Conservation (phyloP, 1,139 yeast species). For the Suhomyces kunorum region DNA sequence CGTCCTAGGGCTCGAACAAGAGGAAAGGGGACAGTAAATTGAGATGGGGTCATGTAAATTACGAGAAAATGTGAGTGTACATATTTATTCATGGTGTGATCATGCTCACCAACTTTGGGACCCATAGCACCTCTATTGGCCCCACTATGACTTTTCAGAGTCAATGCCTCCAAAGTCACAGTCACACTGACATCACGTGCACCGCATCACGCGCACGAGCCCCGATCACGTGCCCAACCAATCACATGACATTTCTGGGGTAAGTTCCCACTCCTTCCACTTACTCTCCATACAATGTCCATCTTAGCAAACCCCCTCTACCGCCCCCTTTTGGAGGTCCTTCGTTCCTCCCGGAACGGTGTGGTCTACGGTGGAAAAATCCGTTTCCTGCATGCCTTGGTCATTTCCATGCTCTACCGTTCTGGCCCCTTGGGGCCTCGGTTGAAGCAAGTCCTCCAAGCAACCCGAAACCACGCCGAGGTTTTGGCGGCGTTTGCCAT, state of each 20-base stretch:
- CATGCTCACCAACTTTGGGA: too few relatives aligned
- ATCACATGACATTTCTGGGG: slow-evolving; percentile 11
- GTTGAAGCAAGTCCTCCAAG: slow-evolving; percentile 49
- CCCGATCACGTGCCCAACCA: not conserved
- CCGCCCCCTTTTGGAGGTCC: slow-evolving; percentile 42
- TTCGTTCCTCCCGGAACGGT: slow-evolving; percentile 51
- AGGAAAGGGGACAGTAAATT: too few relatives aligned
- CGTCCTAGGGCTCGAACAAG: too few relatives aligned
- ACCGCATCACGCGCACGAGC: not conserved
- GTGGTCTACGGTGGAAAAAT: slow-evolving; percentile 72
- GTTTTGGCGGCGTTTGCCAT: slow-evolving; percentile 69
- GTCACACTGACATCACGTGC: not conserved
- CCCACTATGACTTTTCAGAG: too few relatives aligned
- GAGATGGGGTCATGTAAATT: too few relatives aligned
- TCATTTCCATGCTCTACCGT: slow-evolving; percentile 59
- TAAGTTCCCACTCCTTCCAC: slow-evolving; percentile 3
- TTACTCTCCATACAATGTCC: slow-evolving; percentile 9
- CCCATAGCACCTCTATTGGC: too few relatives aligned
- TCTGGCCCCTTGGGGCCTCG: slow-evolving; percentile 51
- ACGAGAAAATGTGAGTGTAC: too few relatives aligned
- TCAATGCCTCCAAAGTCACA: not conserved
- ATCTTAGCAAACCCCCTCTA: slow-evolving; percentile 20
- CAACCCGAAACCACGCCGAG: slow-evolving; percentile 66
- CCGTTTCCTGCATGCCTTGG: slow-evolving; percentile 73
- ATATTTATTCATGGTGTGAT: too few relatives aligned